Evolutionary conservation across 441 rosid species (phyloP), one percentile per base, ranked within the genome.

Genomic region (Viola pubescens): DNA sequence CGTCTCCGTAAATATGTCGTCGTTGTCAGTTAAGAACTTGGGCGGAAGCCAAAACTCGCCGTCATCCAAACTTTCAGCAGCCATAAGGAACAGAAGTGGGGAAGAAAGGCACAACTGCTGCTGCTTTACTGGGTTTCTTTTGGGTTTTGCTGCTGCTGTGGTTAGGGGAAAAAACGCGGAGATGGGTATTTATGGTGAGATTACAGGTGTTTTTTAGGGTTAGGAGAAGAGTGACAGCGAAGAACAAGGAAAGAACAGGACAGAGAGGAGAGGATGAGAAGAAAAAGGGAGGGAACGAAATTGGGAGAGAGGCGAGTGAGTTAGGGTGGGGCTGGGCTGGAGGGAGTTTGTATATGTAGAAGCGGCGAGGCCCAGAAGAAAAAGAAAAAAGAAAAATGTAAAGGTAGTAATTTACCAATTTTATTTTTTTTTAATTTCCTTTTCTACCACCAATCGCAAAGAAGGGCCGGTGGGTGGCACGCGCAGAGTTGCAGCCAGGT

Each of bases 31-130:
- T 1, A 91, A 85, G 65, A 91, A 83, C 83, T 79, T 76, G 0
- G 84, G 70, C 1, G 95, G 98, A 60, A 91, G 80, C 77, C 80
- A 82, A 66, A 82, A 83, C 84, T 79, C 95, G 9, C 84, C 89
- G 70, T 85, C 84, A 59, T 82, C 75, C 0, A 86, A 38, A 55
- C 62, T 72, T 65, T 82, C 77, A 11, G 88, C 65, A 64, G 66
- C 6, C 5, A 43, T 11, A 48, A 56, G 13, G 53, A 1, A 13
- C 9, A 53, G 61, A 71, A 56, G 8, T 19, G 43, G 8, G 60
- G 4, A 45, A 65, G 10, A 37, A 47, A 39, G 60, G 9, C 3
- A 13, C 52, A 7, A 0, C 19, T 13, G 52, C 52, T 48, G 5
- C 34, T 26, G 34, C 34, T 26, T 2, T 2, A 26, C 34, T 26